phyloP scores from a whole-genome alignment of 306 rosid genomes.

The Leucaena leucocephala region DNA sequence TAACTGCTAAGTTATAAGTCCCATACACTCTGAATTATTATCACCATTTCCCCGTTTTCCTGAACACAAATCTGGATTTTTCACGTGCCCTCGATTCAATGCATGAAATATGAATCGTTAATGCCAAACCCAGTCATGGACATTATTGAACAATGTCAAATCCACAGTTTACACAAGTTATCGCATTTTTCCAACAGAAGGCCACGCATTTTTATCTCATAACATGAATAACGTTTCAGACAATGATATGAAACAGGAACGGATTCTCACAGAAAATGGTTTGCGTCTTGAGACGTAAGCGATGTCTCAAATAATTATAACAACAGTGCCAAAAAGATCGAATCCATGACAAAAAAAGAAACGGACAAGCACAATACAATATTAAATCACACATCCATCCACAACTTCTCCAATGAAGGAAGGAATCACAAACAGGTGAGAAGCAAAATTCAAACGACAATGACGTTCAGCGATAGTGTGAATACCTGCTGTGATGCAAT shows the following conservation, averaged over 20 bases:
- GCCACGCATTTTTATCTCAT: not conserved
- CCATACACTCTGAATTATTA: not conserved
- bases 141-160: not conserved
- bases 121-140: not conserved
- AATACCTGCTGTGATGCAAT: constrained; percentile 33
- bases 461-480: not conserved
- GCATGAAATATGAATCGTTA: not conserved
- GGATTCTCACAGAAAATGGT: not conserved
- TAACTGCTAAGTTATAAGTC: not conserved
- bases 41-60: not conserved
- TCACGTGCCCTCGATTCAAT: not conserved
- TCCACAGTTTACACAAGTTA: not conserved
- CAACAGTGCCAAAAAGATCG: not conserved
- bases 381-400: not conserved
- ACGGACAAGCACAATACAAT: not conserved
- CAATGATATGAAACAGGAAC: not conserved
- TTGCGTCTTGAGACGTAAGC: not conserved
- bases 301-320: not conserved
- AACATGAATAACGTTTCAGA: not conserved
- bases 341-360: not conserved
- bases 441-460: not conserved
- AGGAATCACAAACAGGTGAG: not conserved
- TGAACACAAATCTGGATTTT: not conserved
- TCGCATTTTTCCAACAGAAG: not conserved
- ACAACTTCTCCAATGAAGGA: not conserved